Conservation (phyloP, 2,329 filamentous ascomycete species). For the Verticillium nubilum region DNA sequence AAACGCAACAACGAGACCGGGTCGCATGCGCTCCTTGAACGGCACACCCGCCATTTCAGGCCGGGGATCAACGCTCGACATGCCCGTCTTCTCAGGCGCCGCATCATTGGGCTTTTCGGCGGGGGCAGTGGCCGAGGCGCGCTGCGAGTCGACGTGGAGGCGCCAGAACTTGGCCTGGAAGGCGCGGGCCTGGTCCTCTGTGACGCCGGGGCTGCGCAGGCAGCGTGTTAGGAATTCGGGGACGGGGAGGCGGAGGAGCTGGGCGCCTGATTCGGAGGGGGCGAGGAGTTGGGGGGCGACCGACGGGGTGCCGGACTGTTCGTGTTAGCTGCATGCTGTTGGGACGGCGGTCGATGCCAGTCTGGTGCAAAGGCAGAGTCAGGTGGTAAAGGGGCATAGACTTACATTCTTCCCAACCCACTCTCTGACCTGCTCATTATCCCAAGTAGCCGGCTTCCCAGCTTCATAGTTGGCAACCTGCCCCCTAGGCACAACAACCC, state of each 20-base stretch:
- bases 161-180: constrained; percentile 37
- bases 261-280: constrained; percentile 31
- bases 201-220: constrained; percentile 28
- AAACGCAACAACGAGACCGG: constrained; percentile 35
- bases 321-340: background rate
- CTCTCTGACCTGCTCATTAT: constrained; percentile 26
- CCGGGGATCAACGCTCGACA: constrained; percentile 24
- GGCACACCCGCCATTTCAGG: constrained; percentile 16
- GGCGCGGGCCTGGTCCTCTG: constrained; percentile 30
- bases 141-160: constrained; percentile 33
- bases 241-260: constrained; percentile 32
- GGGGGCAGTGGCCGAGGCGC: background rate
- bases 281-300: constrained; percentile 28
- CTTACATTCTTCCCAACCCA: constrained; percentile 37
- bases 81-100: constrained; percentile 2
- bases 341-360: no score
- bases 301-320: constrained; percentile 31
- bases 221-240: constrained; percentile 35
- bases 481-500: constrained; percentile 27
- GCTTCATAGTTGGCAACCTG: constrained; percentile 17
- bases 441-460: constrained; percentile 30
- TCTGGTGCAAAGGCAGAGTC: no score
- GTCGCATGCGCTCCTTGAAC: constrained; percentile 33
- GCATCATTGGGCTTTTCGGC: background rate
- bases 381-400: background rate